phyloP scores from a whole-genome alignment of 345 rosid species.

The Salix koriyanagi region DNA sequence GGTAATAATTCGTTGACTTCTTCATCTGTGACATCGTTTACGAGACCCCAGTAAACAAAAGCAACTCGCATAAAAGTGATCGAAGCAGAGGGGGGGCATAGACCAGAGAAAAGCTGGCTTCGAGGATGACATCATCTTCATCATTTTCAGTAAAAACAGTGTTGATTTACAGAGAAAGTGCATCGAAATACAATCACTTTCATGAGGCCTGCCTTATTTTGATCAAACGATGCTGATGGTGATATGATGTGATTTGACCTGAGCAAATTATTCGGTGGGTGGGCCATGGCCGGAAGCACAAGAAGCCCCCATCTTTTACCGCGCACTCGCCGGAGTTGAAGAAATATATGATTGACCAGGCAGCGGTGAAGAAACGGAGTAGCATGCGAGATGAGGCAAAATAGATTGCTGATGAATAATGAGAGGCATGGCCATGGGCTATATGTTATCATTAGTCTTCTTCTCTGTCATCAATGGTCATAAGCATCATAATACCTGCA shows the following conservation, averaged over 20 bases:
- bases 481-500: not conserved
- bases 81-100: not conserved
- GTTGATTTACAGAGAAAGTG: slow-evolving; percentile 1
- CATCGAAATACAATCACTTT: slow-evolving; percentile 23
- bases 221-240: slow-evolving; percentile 14
- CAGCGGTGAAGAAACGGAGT: not conserved
- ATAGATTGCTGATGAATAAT: not conserved
- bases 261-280: slow-evolving; percentile 31
- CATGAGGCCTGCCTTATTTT: slow-evolving; percentile 21
- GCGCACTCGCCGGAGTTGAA: not conserved
- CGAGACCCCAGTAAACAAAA: not conserved
- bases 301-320: not conserved
- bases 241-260: slow-evolving; percentile 12
- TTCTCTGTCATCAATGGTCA: not conserved
- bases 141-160: slow-evolving; percentile 2
- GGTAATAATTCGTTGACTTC: not conserved
- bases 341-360: not conserved
- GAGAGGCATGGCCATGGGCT: not conserved
- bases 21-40: not conserved
- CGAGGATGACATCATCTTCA: not conserved
- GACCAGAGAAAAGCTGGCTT: not conserved
- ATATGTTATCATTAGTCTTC: not conserved
- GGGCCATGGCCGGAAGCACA: slow-evolving; percentile 9
- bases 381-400: not conserved
- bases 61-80: not conserved